A percentile compares a stretch with the other conserved stretches of the same genome.
phyloP scores from a whole-genome alignment of 164 flowering plant species.

The Brasenia schreberi region DNA sequence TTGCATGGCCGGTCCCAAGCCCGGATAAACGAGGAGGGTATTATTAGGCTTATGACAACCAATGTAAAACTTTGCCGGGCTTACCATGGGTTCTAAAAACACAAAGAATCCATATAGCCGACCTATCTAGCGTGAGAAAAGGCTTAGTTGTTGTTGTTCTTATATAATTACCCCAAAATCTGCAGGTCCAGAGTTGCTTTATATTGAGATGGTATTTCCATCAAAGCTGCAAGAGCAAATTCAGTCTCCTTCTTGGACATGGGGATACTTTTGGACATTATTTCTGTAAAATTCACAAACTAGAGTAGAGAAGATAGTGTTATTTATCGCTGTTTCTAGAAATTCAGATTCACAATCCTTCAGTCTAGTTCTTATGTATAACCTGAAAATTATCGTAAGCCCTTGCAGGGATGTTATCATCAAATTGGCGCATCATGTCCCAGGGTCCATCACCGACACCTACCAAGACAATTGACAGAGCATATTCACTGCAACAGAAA shows the following conservation, averaged over 20 bases:
- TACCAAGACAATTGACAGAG: conserved; percentile 42
- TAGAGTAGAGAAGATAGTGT: conserved; percentile 8
- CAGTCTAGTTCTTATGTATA: not conserved
- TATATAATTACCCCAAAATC: conserved; percentile 9
- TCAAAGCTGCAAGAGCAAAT: conserved; percentile 38
- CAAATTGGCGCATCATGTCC: conserved; percentile 43
- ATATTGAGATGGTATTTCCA: conserved; percentile 49
- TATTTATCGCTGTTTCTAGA: not conserved
- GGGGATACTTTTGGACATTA: conserved; percentile 19
- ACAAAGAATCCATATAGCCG: no score
- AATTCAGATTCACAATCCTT: not conserved
- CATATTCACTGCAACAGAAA: conserved; percentile 20
- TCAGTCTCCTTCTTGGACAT: conserved; percentile 29
- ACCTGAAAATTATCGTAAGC: conserved; percentile 53
- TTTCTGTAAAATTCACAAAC: conserved; percentile 52
- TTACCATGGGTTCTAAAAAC: no score
- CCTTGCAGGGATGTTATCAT: conserved; percentile 42
- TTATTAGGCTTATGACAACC: no score
- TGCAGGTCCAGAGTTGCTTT: conserved; percentile 30
- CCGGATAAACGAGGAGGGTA: no score
- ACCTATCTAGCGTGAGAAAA: no score
- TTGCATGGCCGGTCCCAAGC: no score
- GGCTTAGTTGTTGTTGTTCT: no score
- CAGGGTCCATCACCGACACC: conserved; percentile 58
- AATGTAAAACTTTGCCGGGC: no score